Evolutionary conservation across 106 monocot genomes (phyloP).

Genomic region (Cymbidium sinense): DNA sequence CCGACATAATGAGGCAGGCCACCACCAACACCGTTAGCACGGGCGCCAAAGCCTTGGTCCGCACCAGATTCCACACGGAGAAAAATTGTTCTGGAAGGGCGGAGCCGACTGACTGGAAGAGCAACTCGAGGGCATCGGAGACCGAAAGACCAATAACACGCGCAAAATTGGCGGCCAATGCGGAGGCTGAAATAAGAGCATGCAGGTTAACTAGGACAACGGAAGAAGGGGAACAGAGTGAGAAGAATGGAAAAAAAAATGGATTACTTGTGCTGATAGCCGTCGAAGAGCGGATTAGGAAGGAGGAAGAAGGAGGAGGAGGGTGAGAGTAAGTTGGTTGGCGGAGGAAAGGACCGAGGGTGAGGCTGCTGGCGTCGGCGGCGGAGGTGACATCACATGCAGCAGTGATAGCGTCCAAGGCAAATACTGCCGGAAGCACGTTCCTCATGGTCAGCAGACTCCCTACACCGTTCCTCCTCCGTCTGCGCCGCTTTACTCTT

Average conservation of each 20-base stretch:
- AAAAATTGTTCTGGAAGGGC: conserved; percentile 5
- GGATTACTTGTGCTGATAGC: background rate
- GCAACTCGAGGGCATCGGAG: background rate
- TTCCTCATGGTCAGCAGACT: background rate
- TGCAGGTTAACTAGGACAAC: background rate
- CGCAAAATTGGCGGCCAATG: background rate
- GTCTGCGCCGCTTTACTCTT: background rate
- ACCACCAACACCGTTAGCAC: conserved; percentile 19
- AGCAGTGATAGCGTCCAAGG: background rate
- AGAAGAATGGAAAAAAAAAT: background rate
- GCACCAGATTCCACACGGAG: background rate
- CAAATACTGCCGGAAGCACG: background rate
- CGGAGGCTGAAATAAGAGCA: background rate
- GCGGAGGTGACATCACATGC: background rate
- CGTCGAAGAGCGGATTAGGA: background rate
- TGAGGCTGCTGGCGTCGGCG: background rate
- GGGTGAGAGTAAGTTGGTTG: background rate
- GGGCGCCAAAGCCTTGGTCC: conserved; percentile 22
- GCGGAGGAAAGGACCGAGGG: background rate
- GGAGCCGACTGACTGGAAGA: background rate
- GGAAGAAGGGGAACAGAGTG: background rate
- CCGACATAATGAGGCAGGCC: conserved; percentile 38
- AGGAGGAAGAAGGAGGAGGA: conserved; percentile 1
- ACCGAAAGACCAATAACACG: conserved; percentile 5
- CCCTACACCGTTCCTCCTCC: background rate